Conservation (phyloP, 768 basidiomycete genomes). For the Pholiota molesta region DNA sequence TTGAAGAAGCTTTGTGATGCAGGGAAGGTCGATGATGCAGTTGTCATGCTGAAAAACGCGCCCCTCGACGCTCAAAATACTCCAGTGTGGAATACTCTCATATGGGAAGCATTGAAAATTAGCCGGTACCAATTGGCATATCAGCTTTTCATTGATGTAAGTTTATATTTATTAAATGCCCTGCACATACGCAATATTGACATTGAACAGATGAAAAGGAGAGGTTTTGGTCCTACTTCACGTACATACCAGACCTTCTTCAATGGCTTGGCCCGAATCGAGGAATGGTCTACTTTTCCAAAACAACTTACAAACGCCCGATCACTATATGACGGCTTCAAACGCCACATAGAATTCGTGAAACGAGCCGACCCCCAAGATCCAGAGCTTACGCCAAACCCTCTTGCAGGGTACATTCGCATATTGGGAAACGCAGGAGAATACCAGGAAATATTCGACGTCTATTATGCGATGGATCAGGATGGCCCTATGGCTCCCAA, state of each 20-base stretch:
- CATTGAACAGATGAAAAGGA: constrained; percentile 76
- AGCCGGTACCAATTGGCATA: constrained; percentile 62
- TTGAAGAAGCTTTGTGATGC: constrained; percentile 59
- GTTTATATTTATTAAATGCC: constrained; percentile 18
- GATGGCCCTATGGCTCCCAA: constrained; percentile 66
- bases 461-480: constrained; percentile 69
- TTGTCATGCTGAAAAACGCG: constrained; percentile 65
- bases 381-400: constrained; percentile 49
- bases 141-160: constrained; percentile 70
- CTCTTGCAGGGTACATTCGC: constrained; percentile 64
- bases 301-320: constrained; percentile 68
- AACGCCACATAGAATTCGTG: constrained; percentile 50
- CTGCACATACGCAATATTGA: constrained; percentile 8
- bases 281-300: constrained; percentile 58
- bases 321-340: constrained; percentile 60
- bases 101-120: constrained; percentile 63
- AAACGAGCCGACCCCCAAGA: constrained; percentile 50
- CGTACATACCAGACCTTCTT: constrained; percentile 75
- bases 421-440: constrained; percentile 63
- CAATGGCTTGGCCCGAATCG: constrained; percentile 60
- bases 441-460: constrained; percentile 73
- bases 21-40: constrained; percentile 63
- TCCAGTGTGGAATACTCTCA: constrained; percentile 79
- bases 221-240: constrained; percentile 70
- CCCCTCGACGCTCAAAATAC: constrained; percentile 77